Percentiles rank a stretch among this genome's conserved stretches.
phyloP scores from a whole-genome alignment of 2,329 filamentous ascomycete species.

The Colletotrichum simmondsii region DNA sequence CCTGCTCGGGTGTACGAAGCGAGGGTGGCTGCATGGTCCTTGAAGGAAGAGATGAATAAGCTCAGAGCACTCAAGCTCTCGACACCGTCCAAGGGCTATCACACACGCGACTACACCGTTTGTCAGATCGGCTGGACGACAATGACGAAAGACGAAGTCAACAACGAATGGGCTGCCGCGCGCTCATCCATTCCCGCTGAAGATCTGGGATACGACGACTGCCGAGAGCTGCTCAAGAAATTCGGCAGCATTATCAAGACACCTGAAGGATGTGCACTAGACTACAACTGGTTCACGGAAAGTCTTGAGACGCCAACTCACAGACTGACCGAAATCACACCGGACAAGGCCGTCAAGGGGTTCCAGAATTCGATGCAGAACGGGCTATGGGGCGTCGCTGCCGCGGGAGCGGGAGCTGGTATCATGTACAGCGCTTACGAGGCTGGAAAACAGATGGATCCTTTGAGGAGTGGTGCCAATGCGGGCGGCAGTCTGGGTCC shows the following conservation, averaged over 20 bases:
- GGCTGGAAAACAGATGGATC: not conserved
- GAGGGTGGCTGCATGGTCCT: not conserved
- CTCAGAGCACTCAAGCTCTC: not conserved
- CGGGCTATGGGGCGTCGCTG: not conserved
- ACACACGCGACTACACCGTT: not conserved
- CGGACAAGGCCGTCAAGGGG: not conserved
- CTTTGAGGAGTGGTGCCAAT: not conserved
- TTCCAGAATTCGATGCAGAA: not conserved
- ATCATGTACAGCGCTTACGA: not conserved
- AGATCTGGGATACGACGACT: conserved; percentile 1
- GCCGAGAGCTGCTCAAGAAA: not conserved
- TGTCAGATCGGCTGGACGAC: conserved; percentile 10
- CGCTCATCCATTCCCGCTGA: not conserved
- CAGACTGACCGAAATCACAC: not conserved
- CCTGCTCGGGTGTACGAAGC: not conserved
- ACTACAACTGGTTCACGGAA: not conserved
- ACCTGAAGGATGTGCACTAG: not conserved
- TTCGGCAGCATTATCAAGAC: conserved; percentile 1
- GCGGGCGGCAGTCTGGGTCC: not conserved
- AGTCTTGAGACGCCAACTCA: not conserved
- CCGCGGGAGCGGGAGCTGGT: not conserved
- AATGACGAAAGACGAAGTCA: not conserved
- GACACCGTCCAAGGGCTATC: not conserved
- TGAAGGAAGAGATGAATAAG: not conserved
- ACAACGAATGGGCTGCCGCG: not conserved